phyloP scores from a whole-genome alignment of 805 yeast genomes.

The Pichia rugopelliculosa region DNA sequence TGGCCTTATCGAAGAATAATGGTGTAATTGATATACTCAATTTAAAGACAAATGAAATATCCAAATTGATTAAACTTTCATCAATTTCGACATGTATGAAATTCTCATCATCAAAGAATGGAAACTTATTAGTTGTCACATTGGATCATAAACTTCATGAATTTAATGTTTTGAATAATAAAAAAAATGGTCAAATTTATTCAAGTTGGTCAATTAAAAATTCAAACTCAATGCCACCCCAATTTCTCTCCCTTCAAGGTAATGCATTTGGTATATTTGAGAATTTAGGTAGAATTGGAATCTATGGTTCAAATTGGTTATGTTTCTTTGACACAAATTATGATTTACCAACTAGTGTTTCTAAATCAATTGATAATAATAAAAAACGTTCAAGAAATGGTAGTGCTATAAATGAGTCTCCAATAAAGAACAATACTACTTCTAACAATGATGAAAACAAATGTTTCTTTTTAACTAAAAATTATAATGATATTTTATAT shows the following conservation, averaged over 20 bases:
- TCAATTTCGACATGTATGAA: constrained; percentile 45
- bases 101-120: constrained; percentile 35
- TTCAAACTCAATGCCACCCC: constrained; percentile 65
- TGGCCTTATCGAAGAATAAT: constrained; percentile 55
- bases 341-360: background rate
- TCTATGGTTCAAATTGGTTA: constrained; percentile 84
- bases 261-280: constrained; percentile 67
- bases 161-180: constrained; percentile 35
- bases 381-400: constrained; percentile 30
- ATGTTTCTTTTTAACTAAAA: constrained; percentile 68
- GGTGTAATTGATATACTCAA: constrained; percentile 55
- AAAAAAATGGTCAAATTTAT: constrained; percentile 28
- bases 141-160: constrained; percentile 73
- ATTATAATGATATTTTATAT: constrained; percentile 64
- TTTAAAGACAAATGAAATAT: constrained; percentile 21
- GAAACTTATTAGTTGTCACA: constrained; percentile 55
- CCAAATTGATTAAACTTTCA: constrained; percentile 50
- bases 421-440: constrained; percentile 4
- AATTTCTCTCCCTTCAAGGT: constrained; percentile 49
- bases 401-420: constrained; percentile 8
- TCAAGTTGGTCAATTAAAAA: constrained; percentile 78
- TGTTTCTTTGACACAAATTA: constrained; percentile 55
- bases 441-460: constrained; percentile 25
- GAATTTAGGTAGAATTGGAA: constrained; percentile 51
- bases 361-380: constrained; percentile 11